Percentiles rank a stretch among this genome's conserved stretches.
Evolutionary conservation across 306 rosid genomes (phyloP).

Genomic region (Corylus avellana): DNA sequence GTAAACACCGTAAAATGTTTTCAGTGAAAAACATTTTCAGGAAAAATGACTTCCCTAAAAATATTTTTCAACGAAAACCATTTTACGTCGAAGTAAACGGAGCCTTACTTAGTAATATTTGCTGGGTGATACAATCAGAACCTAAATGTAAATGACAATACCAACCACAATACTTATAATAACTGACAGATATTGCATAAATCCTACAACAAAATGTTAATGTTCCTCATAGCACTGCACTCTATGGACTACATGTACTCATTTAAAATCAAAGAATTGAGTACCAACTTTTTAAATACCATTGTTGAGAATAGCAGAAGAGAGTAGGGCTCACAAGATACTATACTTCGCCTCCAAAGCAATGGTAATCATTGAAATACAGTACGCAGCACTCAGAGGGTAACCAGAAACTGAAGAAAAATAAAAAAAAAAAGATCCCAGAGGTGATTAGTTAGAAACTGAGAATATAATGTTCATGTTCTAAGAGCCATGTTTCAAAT

Average conservation of each 20-base stretch:
- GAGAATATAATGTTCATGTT: neutral
- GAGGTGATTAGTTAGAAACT: neutral
- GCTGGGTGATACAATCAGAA: no score
- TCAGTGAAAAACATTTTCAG: no score
- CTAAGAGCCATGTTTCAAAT: neutral
- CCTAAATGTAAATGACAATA: no score
- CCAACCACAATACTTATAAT: neutral
- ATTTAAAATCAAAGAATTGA: neutral
- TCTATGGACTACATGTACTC: neutral
- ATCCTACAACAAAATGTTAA: neutral
- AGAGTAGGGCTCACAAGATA: neutral
- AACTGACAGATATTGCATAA: neutral
- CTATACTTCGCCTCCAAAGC: neutral
- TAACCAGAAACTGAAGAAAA: neutral
- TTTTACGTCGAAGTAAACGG: no score
- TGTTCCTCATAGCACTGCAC: neutral
- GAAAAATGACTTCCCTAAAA: no score
- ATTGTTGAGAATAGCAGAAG: neutral
- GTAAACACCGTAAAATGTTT: no score
- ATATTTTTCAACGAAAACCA: no score
- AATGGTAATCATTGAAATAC: conserved; percentile 1
- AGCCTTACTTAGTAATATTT: no score
- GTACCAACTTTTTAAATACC: neutral
- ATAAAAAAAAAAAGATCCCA: no score
- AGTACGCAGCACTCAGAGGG: neutral